Base-by-base conservation (phyloP, 2,329 filamentous ascomycete genomes). In the Didymella arachidicola region DNA sequence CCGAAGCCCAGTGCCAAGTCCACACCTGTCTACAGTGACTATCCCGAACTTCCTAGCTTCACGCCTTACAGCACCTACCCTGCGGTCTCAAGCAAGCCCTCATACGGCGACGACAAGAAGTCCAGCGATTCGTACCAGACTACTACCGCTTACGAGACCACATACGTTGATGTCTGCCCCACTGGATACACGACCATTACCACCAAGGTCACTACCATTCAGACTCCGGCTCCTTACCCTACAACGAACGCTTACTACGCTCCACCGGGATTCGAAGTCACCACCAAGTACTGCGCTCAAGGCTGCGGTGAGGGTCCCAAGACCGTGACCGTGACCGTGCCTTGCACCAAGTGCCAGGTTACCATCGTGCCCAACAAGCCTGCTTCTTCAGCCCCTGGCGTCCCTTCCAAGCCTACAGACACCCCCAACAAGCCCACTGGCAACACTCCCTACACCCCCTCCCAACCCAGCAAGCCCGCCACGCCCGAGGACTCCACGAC, bases 181-280 rank as follows among this genome's bases (percentile, higher is more conserved):
- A 74, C 72, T 10, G 72, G 73, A n/a, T 70, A 72, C 61, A 73
- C 69, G 16, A 75, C 73, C 14, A 65, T 67, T 45, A 67, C 65
- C 7, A 71, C 67, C 36, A 72, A 59, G 45, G 45, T 59, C 27
- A 53, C 56, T 25, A 45, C 56, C 8, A 59, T 54, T 34, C 45
- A 59, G 50, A 59, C 56, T 18, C 39, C 56, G 4, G 56, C 50
- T 10, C 50, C 50, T 53, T 58, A 64, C 49, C 62, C 64, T 14
- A 58, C 58, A 6, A 56, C 64, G 26, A 44, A 65, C 56, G 56
- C 53, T 6, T 32, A 47, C 60, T 65, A 61, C 19, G 55, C 61
- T 19, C 64, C 55, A 22, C 61, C 61, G 12, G 72, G 72, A 42
- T 73, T 70, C 59, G 70, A 71, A 25, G 62, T 67, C 25, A 69